A percentile compares a stretch with the other conserved stretches of the same genome.
phyloP scores from a whole-genome alignment of 306 rosid species.

The Betula pendula region DNA sequence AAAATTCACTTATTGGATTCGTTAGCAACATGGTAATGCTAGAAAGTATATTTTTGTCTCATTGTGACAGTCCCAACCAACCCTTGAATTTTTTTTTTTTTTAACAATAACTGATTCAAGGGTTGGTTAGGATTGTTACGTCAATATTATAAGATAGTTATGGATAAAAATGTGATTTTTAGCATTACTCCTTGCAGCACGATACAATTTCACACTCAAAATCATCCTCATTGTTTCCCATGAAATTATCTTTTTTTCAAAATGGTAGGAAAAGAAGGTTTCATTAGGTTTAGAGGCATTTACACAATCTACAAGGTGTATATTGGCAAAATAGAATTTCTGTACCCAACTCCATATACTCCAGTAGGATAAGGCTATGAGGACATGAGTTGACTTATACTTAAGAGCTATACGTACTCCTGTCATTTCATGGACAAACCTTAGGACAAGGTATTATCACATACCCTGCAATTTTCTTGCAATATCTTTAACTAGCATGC shows the following conservation, averaged over 20 bases:
- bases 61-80: too few species aligned
- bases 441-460: neutral
- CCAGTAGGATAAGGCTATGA: neutral
- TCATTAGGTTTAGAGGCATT: neutral
- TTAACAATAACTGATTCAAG: too few species aligned
- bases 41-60: too few species aligned
- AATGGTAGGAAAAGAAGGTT: neutral
- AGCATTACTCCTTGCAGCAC: too few species aligned
- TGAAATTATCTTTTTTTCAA: neutral
- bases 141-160: too few species aligned
- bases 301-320: neutral
- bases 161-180: too few species aligned
- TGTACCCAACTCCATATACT: neutral
- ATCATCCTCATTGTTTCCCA: neutral
- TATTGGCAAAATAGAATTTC: neutral
- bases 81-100: too few species aligned
- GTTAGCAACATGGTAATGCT: too few species aligned
- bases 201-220: neutral
- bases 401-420: neutral
- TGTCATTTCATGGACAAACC: neutral
- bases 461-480: neutral
- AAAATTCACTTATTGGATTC: neutral
- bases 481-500: neutral
- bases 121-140: too few species aligned
- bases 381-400: neutral